These are phyloP conservation scores for Rhodotorula sp. DNA, from an alignment of 1,284 basidiomycete genomes.

Conservation along the genomic window DNA sequence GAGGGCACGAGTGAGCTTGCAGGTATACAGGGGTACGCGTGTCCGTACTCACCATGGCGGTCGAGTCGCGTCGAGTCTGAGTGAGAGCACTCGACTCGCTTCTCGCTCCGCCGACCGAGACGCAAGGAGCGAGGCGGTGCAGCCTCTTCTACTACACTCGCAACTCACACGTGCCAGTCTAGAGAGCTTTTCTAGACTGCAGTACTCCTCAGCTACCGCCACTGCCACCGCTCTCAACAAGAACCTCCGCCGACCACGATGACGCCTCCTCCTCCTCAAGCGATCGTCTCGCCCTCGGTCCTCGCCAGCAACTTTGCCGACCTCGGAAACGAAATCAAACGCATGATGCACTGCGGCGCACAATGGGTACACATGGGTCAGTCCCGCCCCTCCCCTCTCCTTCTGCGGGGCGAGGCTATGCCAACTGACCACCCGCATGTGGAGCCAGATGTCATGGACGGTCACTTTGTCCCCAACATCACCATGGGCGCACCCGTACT, in stretches of 20 bases:
- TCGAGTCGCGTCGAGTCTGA: neutral
- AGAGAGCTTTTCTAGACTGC: no score
- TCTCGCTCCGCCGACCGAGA: neutral
- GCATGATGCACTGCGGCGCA: conserved; percentile 87
- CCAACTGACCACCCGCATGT: neutral
- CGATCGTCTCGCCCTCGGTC: conserved; percentile 46
- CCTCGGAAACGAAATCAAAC: conserved; percentile 82
- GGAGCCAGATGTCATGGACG: conserved; percentile 86
- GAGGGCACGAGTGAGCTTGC: no score
- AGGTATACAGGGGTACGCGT: no score
- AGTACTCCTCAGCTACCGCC: neutral
- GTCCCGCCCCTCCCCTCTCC: no score
- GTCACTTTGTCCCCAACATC: conserved; percentile 98
- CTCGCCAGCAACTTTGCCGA: conserved; percentile 81
- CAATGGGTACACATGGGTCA: conserved; percentile 96
- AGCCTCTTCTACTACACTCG: no score
- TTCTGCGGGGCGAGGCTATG: no score
- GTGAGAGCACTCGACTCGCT: neutral
- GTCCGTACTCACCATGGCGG: conserved; percentile 7
- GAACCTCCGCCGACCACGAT: neutral
- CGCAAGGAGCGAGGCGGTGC: neutral
- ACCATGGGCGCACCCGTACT: conserved; percentile 88
- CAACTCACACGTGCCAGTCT: no score
- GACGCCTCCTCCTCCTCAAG: conserved; percentile 8
- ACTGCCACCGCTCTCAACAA: neutral